Evolutionary conservation across 192 early-diverging fungal genomes (phyloP), one percentile per base, ranked within the genome.

Genomic region (Entomortierella chlamydospora): DNA sequence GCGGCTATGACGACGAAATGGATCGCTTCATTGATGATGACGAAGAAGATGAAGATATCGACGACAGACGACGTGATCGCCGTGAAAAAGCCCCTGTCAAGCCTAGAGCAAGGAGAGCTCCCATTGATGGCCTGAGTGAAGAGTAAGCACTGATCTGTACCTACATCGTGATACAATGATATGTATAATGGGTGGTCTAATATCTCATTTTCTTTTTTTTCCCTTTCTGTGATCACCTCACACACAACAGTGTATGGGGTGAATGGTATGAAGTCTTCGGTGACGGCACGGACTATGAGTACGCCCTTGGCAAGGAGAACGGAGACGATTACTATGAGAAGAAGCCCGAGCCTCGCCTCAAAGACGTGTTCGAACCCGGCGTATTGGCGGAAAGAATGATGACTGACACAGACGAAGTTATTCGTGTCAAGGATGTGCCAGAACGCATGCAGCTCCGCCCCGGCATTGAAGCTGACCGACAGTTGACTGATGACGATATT

Each of bases 251-350:
- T 34, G 86, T 89, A 31, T 90, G 92, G 88, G 81, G 86, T 49
- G 93, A 97, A 67, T 89, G 94, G 73, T 89, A 93, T 52, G 92
- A 95, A 61, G 90, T 97, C n/a, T 97, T 99, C 85, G 97, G 95
- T 30, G 93, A 92, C 62, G 95, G 95, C 70, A 88, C 83, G n/a
- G 95, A 99, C 42, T 99, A 99, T 68, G 90, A 86, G 18, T 93
- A 87, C 66, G 93, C 93, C 20, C 57, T 73, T 11, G 62, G 67
- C 58, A 80, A 64, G 62, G 74, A 70, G 56, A 82, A 70, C 50
- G 81, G 33, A 37, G 65, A 64, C n/a, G 73, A 83, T 23, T 76
- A 83, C 37, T 62, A 81, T 43, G 68, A 83, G 10, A 72, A 84
- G 57, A 81, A 87, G 54, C 73, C 73, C 0, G 86, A 88, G 28